Conservation (phyloP, 164 flowering plant species). For the Vitis cinerea region DNA sequence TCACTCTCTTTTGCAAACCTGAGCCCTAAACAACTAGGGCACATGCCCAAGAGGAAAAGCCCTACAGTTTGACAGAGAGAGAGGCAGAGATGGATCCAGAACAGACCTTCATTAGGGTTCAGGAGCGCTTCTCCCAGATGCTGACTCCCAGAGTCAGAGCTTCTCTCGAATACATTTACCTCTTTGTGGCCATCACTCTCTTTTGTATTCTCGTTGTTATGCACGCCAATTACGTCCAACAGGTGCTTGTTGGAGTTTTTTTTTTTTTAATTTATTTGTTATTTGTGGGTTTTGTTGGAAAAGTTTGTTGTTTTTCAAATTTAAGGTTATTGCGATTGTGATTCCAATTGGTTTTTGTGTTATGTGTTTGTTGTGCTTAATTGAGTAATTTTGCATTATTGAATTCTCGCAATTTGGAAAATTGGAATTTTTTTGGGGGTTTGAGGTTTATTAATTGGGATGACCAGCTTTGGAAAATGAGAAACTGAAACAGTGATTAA, state of each 20-base stretch:
- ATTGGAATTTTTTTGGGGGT: too few relatives aligned
- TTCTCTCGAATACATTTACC: slow-evolving; percentile 67
- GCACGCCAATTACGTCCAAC: slow-evolving; percentile 97
- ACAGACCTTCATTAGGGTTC: slow-evolving; percentile 87
- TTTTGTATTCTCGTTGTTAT: slow-evolving; percentile 81
- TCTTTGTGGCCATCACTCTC: slow-evolving; percentile 63
- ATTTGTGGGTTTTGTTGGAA: not conserved
- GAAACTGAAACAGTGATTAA: too few relatives aligned
- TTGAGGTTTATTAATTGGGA: too few relatives aligned
- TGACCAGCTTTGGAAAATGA: too few relatives aligned
- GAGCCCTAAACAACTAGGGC: too few relatives aligned
- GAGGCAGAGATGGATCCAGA: slow-evolving; percentile 79
- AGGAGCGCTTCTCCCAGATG: slow-evolving; percentile 83
- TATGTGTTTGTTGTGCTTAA: too few relatives aligned
- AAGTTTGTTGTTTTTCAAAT: too few relatives aligned
- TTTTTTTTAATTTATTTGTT: not conserved
- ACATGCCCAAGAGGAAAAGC: not conserved
- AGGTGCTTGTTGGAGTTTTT: slow-evolving; percentile 25
- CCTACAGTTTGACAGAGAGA: not conserved
- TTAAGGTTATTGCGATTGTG: too few relatives aligned
- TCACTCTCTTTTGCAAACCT: too few relatives aligned
- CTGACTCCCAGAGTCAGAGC: slow-evolving; percentile 67
- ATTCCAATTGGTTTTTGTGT: too few relatives aligned
- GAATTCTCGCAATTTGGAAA: too few relatives aligned
- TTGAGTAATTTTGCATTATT: too few relatives aligned